Evolutionary conservation across 148 eudicot species (phyloP), one percentile per base, ranked within the genome.

Genomic region (Mesembryanthemum crystallinum): DNA sequence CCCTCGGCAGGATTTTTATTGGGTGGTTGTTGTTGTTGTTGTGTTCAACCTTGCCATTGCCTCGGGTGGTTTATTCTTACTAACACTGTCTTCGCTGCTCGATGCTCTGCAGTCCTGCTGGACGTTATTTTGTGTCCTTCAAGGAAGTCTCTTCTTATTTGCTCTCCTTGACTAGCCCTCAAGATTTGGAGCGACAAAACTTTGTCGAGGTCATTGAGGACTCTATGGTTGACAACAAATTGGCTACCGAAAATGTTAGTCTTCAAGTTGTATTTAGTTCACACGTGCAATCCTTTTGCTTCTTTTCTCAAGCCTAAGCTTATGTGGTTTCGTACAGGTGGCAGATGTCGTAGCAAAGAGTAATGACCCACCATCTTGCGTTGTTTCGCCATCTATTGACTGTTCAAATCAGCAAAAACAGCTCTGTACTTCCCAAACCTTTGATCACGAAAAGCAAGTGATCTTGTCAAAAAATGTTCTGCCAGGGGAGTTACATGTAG

Each of bases 111-210:
- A 91, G 98, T 82, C 98, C 98, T 78, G 82, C 81, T 82, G 98
- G 98, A 76, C 85, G 83, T 58, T 85, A 90, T 78, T 94, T 92
- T 82, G 84, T 80, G 55, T 80, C 97, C 33, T 94, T 97, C 90
- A 94, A 94, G 87, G 98, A 88, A 69, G 87, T 92, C 37, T 84
- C 98, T 37, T 84, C 96, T 24, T 94, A 94, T 87, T 84, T 94
- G 87, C 78, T 85, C 61, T 89, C 96, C 77, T 78, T 94, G 33
- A 82, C 76, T 86, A 88, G 92, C 57, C 76, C 80, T 66, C 83
- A 82, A 73, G 89, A 84, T 72, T 55, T 75, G 59, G 76, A 82
- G 58, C 87, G 67, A 64, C 76, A 67, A 60, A 67, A 69, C 64
- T 33, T 18, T 72, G 72, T 65, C 63, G 82, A 84, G 63, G 75